Base-by-base conservation (phyloP, 2,329 filamentous ascomycete genomes). In the Cyclaneusma minus region DNA sequence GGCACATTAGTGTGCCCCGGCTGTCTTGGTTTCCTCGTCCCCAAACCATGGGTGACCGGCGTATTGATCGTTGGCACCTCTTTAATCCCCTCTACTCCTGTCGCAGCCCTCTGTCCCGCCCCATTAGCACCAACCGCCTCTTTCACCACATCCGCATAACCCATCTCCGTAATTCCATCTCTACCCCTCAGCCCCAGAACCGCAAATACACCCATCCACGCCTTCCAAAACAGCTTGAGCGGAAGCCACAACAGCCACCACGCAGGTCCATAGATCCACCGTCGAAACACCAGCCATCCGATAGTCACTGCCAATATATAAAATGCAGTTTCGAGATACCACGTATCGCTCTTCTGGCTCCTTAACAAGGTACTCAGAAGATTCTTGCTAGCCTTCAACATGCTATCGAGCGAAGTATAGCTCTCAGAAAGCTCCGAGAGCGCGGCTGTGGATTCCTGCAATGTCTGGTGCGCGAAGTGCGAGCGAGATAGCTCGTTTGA, bases 291-390 rank as follows among this genome's bases (percentile, higher is more conserved):
- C 6, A 98, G 63, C 89, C 89, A 98, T 16, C 59, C 62, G 21
- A 85, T 71, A 1, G 84, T 94, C 5, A 56, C 67, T 13, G 78
- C 44, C 10, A 95, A 64, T 40, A 94, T 63, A 47, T 85, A 91
- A 38, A 95, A 73, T 3, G 85, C 72, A 19, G 81, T 91, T 52
- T 89, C 79, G 17, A 98, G 66, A 48, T 98, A 98, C 89, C 89
- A 98, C 3, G 85, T 94, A 48, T 98, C 89, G 37, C 78, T 89
- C 62, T 98, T 98, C 47, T 91, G 83, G 36, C 81, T 89, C 34
- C 71, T 70, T 24, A 95, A 56, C 23, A 98, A 59, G 11, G 81
- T 82, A 5, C 71, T 70, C 6, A 94, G 67, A 11, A 98, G 59
- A 29, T 73, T 74, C 36, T 69, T 67, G 23, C 80, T 85, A 30